These are phyloP conservation scores for Apiosordaria backusii DNA, from an alignment of 495 filamentous ascomycete species.

Conservation along the genomic window DNA sequence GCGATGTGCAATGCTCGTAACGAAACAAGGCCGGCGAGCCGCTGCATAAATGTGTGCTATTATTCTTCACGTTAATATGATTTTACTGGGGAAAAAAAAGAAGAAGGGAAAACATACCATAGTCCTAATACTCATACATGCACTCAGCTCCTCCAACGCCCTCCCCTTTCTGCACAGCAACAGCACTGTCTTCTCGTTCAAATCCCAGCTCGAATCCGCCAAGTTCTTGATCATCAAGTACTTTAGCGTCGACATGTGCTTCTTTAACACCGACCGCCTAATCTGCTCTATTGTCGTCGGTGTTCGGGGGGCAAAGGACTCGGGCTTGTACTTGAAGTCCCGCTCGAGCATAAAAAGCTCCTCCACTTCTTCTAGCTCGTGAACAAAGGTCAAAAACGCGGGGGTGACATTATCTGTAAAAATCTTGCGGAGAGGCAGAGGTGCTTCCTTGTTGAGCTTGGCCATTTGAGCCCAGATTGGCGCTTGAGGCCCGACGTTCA, in stretches of 20 bases:
- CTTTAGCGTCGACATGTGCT: constrained; percentile 42
- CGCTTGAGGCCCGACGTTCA: constrained; percentile 59
- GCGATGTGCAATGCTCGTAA: constrained; percentile 54
- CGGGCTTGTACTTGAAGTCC: constrained; percentile 43
- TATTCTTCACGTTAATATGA: constrained; percentile 17
- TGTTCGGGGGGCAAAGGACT: constrained; percentile 46
- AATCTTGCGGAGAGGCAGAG: constrained; percentile 51
- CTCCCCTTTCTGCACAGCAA: constrained; percentile 47
- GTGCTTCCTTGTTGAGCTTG: constrained; percentile 47
- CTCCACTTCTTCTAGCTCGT: constrained; percentile 47
- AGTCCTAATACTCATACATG: constrained; percentile 45
- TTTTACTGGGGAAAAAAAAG: not conserved
- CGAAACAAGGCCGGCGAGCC: constrained; percentile 40
- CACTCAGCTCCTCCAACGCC: constrained; percentile 51
- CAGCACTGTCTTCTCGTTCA: constrained; percentile 47
- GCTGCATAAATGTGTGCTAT: constrained; percentile 53
- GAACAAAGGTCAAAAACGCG: constrained; percentile 48
- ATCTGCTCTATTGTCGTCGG: constrained; percentile 51
- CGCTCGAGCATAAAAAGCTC: constrained; percentile 60
- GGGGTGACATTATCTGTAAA: constrained; percentile 58
- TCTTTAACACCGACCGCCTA: constrained; percentile 46
- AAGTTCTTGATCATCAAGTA: constrained; percentile 51
- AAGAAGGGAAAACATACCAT: constrained; percentile 44
- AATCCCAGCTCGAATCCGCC: constrained; percentile 50
- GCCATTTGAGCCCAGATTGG: constrained; percentile 53